A percentile compares a stretch with the other conserved stretches of the same genome.
These are phyloP conservation scores for Kluyveromyces sp. DNA, from an alignment of 1,139 yeast species.

Conservation along the genomic window DNA sequence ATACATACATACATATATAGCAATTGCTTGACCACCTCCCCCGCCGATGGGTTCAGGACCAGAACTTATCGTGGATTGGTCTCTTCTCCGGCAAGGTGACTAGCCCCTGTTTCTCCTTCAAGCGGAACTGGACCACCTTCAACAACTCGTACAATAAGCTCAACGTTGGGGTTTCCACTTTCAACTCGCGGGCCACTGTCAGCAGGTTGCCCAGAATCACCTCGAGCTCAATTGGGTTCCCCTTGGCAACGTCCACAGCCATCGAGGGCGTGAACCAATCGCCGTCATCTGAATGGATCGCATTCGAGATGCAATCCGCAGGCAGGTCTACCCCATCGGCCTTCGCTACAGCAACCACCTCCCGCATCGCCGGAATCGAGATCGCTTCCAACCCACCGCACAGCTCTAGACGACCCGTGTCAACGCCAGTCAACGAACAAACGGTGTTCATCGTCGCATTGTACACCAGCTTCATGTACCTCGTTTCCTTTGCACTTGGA, in stretches of 20 bases:
- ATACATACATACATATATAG: no score
- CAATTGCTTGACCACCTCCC: no score
- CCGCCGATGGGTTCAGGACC: not conserved
- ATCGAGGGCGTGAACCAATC: constrained; percentile 49
- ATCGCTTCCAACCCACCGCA: constrained; percentile 38
- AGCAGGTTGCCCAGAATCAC: constrained; percentile 49
- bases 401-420: constrained; percentile 37
- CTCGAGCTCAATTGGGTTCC: constrained; percentile 48
- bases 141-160: constrained; percentile 34
- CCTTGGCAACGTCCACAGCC: constrained; percentile 46
- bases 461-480: constrained; percentile 50
- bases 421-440: constrained; percentile 39
- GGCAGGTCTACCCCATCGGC: constrained; percentile 45
- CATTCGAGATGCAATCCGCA: constrained; percentile 31
- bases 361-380: constrained; percentile 45
- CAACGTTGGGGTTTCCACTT: constrained; percentile 41
- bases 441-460: constrained; percentile 48
- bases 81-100: constrained; percentile 10
- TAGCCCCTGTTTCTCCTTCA: constrained; percentile 9
- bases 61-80: constrained; percentile 7
- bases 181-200: constrained; percentile 37
- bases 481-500: constrained; percentile 37
- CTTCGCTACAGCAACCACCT: constrained; percentile 42
- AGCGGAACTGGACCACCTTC: constrained; percentile 34
- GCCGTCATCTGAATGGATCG: constrained; percentile 47